Evolutionary conservation across 164 flowering plant genomes (phyloP).

Genomic region (Stephania japonica): DNA sequence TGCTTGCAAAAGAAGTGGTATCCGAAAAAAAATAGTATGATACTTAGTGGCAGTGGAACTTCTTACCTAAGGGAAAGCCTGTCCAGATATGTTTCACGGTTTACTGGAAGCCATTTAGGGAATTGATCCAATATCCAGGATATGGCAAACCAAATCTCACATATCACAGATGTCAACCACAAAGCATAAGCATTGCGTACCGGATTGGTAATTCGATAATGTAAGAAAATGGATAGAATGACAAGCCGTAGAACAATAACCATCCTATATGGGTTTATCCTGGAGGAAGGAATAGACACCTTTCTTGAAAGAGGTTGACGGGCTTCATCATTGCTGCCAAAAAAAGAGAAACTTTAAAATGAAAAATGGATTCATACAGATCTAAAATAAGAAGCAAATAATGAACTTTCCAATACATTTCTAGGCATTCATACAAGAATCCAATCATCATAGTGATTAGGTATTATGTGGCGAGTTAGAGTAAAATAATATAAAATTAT

Average conservation of each 20-base stretch:
- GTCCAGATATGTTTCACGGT: conserved; percentile 92
- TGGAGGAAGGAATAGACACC: conserved; percentile 81
- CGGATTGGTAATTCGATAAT: conserved; percentile 84
- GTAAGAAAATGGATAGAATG: conserved; percentile 72
- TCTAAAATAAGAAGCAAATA: neutral
- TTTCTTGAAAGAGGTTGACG: conserved; percentile 89
- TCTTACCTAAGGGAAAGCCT: conserved; percentile 69
- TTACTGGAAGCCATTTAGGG: conserved; percentile 90
- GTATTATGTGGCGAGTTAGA: no score
- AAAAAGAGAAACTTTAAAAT: neutral
- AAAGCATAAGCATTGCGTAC: conserved; percentile 71
- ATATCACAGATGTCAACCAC: conserved; percentile 87
- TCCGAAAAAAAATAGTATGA: no score
- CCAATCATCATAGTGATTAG: neutral
- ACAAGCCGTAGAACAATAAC: conserved; percentile 78
- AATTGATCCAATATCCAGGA: conserved; percentile 97
- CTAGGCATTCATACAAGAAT: neutral
- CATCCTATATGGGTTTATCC: conserved; percentile 84
- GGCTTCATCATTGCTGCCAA: conserved; percentile 83
- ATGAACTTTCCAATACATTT: neutral
- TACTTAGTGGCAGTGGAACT: neutral
- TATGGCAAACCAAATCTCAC: conserved; percentile 95
- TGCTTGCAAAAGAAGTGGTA: neutral
- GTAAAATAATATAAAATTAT: no score
- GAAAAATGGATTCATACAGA: conserved; percentile 28